Base-by-base conservation (phyloP, 1,284 basidiomycete genomes). In the Neonothopanus nambi region DNA sequence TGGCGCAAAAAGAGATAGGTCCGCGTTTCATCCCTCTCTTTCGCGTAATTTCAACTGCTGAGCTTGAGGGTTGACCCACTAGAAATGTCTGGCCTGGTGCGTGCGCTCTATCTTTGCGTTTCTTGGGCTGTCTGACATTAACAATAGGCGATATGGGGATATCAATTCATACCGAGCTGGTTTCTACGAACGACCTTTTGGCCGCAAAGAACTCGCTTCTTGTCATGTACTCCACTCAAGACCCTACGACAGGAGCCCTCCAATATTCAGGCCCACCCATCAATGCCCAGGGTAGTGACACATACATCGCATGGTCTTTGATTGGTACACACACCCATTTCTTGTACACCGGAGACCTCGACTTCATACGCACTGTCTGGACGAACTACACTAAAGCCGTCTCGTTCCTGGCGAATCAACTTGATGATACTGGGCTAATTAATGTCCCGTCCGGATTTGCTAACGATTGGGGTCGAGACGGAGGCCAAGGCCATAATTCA, bases 361-460 rank as follows among this genome's bases (percentile, higher is more conserved):
- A 66, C 5, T 79, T 76, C 65, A 65, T 80, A 13, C 55, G 67
- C 57, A 62, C 55, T 7, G 67, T 78, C 6, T 81, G 79, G 79
- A 57, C 66, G n/a, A 80, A 80, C 60, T 80, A 78, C 62, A 80
- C 78, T 0, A 74, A 70, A 55, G 79, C 78, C 0, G 65, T 80
- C 1, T 64, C 61, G 13, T 80, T 75, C 63, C 64, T 80, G 42
- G 69, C 73, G 50, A 63, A 66, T 47, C 75, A 79, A 52, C 71
- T 80, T 1, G 77, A 77, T 45, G 58, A 61, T 0, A 70, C 72
- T 9, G 79, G 79, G 0, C 62, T 81, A 40, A 72, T 79, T 66
- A 72, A 80, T 57, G 73, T 80, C 11, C 77, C 77, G 5, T 51
- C 15, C 61, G 70, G 42, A 41, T 76, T 65, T 45, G 50, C 63